These are phyloP conservation scores for Coemansia sp. DNA, from an alignment of 192 early-diverging fungal genomes.

Conservation along the genomic window DNA sequence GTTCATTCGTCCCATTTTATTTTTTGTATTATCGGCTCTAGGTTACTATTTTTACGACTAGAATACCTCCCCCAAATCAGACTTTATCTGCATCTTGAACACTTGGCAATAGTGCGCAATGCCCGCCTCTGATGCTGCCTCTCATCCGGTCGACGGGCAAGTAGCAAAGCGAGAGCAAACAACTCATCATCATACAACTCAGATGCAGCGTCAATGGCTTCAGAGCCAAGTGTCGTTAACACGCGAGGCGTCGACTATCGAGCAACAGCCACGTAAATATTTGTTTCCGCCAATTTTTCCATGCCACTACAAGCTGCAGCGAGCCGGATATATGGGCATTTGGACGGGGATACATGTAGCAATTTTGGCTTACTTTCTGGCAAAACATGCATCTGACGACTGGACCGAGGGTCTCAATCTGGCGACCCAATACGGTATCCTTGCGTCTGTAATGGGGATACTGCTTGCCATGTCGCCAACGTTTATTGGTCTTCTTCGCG, in stretches of 20 bases:
- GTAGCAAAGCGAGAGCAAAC: constrained; percentile 1
- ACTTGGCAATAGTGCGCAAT: no score
- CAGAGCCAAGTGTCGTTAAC: constrained; percentile 20
- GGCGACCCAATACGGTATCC: constrained; percentile 44
- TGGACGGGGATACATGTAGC: constrained; percentile 41
- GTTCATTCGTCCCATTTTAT: no score
- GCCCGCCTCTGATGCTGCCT: no score
- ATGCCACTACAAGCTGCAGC: constrained; percentile 53
- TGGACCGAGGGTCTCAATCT: constrained; percentile 47
- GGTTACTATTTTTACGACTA: no score
- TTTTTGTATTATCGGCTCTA: no score
- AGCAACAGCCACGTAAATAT: constrained; percentile 28
- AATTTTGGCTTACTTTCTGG: constrained; percentile 40
- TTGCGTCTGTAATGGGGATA: constrained; percentile 52
- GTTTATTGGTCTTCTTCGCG: constrained; percentile 57
- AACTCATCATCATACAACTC: neutral
- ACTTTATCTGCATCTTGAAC: no score
- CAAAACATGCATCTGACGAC: constrained; percentile 17
- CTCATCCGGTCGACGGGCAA: neutral
- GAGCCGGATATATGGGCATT: constrained; percentile 42
- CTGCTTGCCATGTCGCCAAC: constrained; percentile 70
- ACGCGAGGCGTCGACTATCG: constrained; percentile 13
- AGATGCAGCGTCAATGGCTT: constrained; percentile 10
- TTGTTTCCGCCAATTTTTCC: constrained; percentile 47
- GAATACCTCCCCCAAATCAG: no score